These are phyloP conservation scores for Botrytis pseudocinerea DNA, from an alignment of 2,329 filamentous ascomycete species.

Conservation along the genomic window DNA sequence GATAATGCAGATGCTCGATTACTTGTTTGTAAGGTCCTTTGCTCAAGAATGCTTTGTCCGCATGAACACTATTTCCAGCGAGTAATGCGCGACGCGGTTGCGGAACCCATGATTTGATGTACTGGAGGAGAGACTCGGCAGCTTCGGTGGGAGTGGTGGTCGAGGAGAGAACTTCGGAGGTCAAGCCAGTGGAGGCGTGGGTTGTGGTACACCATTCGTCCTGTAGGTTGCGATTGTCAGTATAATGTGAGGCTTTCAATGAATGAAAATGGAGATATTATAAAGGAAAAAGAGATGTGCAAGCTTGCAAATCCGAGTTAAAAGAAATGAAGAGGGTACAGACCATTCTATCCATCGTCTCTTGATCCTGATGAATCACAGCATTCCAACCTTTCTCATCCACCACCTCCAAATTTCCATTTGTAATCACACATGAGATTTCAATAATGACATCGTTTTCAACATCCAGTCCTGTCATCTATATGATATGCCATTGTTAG, in stretches of 20 bases:
- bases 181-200: conserved; percentile 80
- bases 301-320: neutral
- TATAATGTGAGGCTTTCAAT: neutral
- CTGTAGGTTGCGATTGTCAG: conserved; percentile 36
- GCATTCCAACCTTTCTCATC: conserved; percentile 78
- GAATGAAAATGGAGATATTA: too few species aligned
- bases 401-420: conserved; percentile 72
- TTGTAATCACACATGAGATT: conserved; percentile 89
- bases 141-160: conserved; percentile 67
- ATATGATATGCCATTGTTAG: conserved; percentile 29
- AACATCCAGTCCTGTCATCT: conserved; percentile 91
- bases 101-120: conserved; percentile 73
- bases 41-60: conserved; percentile 79
- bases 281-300: neutral
- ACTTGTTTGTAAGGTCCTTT: conserved; percentile 72
- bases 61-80: conserved; percentile 91
- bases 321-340: neutral
- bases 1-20: conserved; percentile 78
- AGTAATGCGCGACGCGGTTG: conserved; percentile 67
- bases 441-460: conserved; percentile 84
- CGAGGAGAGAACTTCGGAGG: conserved; percentile 71
- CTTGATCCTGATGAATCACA: conserved; percentile 71
- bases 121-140: conserved; percentile 71
- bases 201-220: conserved; percentile 85
- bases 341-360: conserved; percentile 71